These are phyloP conservation scores for Lasiodiplodia hormozganensis DNA, from an alignment of 2,329 filamentous ascomycete species.

Conservation along the genomic window DNA sequence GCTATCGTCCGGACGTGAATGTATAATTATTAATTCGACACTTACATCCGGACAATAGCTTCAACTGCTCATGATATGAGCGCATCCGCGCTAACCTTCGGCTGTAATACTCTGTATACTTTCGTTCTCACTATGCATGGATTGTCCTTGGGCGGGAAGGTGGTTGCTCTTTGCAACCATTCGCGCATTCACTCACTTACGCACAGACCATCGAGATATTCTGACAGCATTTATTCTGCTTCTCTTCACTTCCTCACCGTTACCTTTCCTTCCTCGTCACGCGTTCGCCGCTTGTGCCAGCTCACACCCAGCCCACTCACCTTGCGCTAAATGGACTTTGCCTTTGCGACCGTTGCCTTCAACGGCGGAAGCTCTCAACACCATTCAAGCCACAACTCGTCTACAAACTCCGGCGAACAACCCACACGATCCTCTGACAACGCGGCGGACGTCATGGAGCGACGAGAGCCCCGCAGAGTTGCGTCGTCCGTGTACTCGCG, in stretches of 20 bases:
- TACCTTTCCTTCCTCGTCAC: neutral
- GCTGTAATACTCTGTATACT: no score
- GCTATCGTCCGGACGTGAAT: neutral
- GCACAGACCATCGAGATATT: neutral
- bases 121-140: neutral
- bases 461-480: neutral
- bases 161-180: neutral
- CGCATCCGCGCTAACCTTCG: neutral
- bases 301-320: neutral
- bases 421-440: neutral
- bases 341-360: neutral
- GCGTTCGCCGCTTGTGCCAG: neutral
- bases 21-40: neutral
- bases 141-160: neutral
- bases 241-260: neutral
- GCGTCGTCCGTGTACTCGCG: slow-evolving; percentile 14
- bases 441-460: neutral
- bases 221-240: neutral
- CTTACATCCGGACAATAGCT: neutral
- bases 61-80: neutral
- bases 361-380: neutral
- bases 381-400: neutral
- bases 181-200: neutral
- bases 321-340: neutral
- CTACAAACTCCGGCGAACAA: neutral